Percentiles rank a stretch among this genome's conserved stretches.
These are phyloP conservation scores for Cyclostephanos tholiformis DNA, from an alignment of 108 stramenopile species.

Conservation along the genomic window DNA sequence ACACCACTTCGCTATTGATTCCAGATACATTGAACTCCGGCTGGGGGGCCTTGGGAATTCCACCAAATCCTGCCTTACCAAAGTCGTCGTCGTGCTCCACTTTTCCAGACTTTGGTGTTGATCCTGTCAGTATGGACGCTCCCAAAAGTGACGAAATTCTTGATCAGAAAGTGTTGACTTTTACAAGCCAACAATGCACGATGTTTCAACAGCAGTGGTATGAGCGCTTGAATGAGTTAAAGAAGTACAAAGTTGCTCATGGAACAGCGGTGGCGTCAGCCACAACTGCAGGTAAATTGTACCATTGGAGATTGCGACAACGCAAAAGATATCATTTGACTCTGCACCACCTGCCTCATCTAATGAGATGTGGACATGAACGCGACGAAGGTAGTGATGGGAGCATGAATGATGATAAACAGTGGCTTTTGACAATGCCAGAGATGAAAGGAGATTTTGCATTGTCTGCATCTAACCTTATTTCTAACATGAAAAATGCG, in stretches of 20 bases:
- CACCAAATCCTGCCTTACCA: neutral
- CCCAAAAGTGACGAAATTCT: neutral
- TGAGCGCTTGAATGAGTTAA: conserved; percentile 39
- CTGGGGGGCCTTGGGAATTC: neutral
- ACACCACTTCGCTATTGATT: neutral
- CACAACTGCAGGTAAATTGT: conserved; percentile 32
- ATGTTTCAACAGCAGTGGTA: conserved; percentile 35
- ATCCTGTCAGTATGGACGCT: neutral
- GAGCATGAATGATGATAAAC: conserved; percentile 24
- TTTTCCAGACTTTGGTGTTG: neutral
- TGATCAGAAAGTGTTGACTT: too few species aligned
- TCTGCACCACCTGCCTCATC: conserved; percentile 33
- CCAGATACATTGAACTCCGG: neutral
- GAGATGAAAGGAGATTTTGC: conserved; percentile 43
- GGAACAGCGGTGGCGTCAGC: conserved; percentile 35
- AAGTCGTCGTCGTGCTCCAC: conserved; percentile 1
- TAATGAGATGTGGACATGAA: conserved; percentile 2
- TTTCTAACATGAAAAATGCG: neutral
- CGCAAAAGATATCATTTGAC: conserved; percentile 49
- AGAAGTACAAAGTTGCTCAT: conserved; percentile 33
- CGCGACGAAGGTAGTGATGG: neutral
- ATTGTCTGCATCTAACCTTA: conserved; percentile 4
- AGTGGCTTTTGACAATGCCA: conserved; percentile 39
- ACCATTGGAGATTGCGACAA: conserved; percentile 42
- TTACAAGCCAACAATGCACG: neutral